These are phyloP conservation scores for Quercus phellos DNA, from an alignment of 331 rosid species.

Conservation along the genomic window DNA sequence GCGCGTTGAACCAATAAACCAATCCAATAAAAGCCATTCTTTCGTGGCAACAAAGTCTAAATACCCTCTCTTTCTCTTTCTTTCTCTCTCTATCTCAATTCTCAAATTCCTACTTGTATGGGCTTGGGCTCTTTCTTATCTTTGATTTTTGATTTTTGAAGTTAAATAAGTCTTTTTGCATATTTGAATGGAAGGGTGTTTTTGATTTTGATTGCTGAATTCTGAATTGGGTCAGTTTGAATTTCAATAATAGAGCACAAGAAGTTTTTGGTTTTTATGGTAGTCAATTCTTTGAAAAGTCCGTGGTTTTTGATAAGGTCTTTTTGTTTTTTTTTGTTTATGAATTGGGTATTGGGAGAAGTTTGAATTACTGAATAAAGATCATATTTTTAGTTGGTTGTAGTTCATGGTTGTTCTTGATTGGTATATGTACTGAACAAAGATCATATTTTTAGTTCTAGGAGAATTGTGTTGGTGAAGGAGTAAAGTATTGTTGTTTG, in stretches of 20 bases:
- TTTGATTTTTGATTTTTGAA: neutral
- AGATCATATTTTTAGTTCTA: neutral
- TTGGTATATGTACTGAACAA: neutral
- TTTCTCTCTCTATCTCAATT: neutral
- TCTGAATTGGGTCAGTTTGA: neutral
- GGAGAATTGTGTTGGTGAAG: neutral
- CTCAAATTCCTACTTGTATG: neutral
- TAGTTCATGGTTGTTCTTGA: neutral
- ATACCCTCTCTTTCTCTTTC: neutral
- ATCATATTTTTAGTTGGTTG: neutral
- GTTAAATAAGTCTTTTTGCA: neutral
- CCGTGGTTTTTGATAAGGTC: neutral
- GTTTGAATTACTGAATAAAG: neutral
- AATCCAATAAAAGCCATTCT: neutral
- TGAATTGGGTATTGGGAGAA: neutral
- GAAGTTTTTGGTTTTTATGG: neutral
- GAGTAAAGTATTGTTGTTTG: neutral
- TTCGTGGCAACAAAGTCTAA: conserved; percentile 20
- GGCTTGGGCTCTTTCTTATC: neutral
- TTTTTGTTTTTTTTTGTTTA: neutral
- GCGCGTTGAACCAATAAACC: conserved; percentile 48
- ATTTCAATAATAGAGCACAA: neutral
- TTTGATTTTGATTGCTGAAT: neutral
- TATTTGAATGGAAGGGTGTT: neutral
- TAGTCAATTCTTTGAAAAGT: neutral